Evolutionary conservation across 148 eudicot species (phyloP), one percentile per base, ranked within the genome.

Genomic region (Chenopodium berlandieri): DNA sequence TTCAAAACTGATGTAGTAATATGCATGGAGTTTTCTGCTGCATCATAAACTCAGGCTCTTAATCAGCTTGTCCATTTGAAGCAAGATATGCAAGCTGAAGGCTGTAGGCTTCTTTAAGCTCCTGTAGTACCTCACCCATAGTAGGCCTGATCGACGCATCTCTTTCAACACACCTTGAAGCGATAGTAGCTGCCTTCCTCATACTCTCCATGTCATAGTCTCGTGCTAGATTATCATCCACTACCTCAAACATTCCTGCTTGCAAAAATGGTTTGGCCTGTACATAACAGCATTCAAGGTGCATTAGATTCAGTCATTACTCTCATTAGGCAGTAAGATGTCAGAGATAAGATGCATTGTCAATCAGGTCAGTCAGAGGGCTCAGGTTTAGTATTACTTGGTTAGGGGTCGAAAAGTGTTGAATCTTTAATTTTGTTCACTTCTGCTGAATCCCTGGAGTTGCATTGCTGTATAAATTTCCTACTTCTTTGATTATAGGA

Each of bases 221-320:
- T 76, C 91, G 94, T 82, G 86, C 86, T 34, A 93, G 78, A 83
- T 79, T 86, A 80, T 92, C 97, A 69, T 94, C 97, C 80, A 92
- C 94, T 23, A 94, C 82, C 78, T 94, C 93, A 86, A 90, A 94
- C 69, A 89, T 86, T 56, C 96, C 96, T 10, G 94, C 98, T 80
- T 94, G 94, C 85, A 92, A 82, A 86, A 88, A 92, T 56, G 98
- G 98, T 83, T 91, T 94, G 1, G 98, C 98, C 96, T 94, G 89
- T 82, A 84, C 11, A 50, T 25, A 2, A 75, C 9, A 31, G 30
- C 62, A 13, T n/a, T 67, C 37, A 67, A 17, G 48, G 48, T 48
- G 32, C 9, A 16, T 66, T 66, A 66, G 63, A 58, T 58, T 58
- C 63, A 58, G 5, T 16, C 63, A 58, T 31, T 31, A 31, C 32